Percentiles rank a stretch among this genome's conserved stretches.
Conservation (phyloP, 139 green algal species). For the Trebouxia sp. region DNA sequence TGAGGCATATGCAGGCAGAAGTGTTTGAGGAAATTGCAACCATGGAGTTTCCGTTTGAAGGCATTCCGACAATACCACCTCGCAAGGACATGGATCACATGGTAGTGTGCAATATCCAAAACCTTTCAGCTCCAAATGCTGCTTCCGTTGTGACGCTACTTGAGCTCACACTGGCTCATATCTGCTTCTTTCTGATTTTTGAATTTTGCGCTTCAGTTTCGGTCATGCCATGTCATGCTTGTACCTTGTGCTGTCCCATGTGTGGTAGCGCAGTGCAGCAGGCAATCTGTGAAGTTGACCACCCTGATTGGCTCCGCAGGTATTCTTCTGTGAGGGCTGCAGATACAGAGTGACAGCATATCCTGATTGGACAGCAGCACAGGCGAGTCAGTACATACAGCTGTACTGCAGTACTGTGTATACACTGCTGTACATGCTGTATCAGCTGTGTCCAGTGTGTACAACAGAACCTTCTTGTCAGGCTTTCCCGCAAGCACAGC, state of each 20-base stretch:
- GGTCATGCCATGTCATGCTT: too few relatives aligned
- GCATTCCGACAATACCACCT: conserved; percentile 89
- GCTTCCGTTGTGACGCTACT: too few relatives aligned
- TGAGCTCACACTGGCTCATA: too few relatives aligned
- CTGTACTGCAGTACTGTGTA: neutral
- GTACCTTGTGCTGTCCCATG: too few relatives aligned
- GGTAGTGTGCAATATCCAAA: conserved; percentile 42
- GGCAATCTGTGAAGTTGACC: neutral
- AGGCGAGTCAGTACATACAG: conserved; percentile 34
- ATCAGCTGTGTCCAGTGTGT: too few relatives aligned
- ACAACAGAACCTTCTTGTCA: too few relatives aligned
- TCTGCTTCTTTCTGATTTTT: too few relatives aligned
- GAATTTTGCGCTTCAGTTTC: too few relatives aligned
- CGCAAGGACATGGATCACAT: conserved; percentile 87
- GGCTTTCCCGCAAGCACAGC: too few relatives aligned
- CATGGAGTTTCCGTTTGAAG: conserved; percentile 90
- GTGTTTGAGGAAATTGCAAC: conserved; percentile 95
- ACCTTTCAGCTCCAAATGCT: neutral
- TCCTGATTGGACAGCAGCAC: conserved; percentile 73
- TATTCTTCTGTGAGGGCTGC: conserved; percentile 90
- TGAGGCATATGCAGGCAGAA: conserved; percentile 58
- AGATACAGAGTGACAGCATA: conserved; percentile 82
- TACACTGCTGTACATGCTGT: too few relatives aligned
- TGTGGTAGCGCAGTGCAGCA: too few relatives aligned
- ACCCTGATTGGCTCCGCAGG: conserved; percentile 34